phyloP scores from a whole-genome alignment of 1,139 yeast species.

The Zygoascus sp. region DNA sequence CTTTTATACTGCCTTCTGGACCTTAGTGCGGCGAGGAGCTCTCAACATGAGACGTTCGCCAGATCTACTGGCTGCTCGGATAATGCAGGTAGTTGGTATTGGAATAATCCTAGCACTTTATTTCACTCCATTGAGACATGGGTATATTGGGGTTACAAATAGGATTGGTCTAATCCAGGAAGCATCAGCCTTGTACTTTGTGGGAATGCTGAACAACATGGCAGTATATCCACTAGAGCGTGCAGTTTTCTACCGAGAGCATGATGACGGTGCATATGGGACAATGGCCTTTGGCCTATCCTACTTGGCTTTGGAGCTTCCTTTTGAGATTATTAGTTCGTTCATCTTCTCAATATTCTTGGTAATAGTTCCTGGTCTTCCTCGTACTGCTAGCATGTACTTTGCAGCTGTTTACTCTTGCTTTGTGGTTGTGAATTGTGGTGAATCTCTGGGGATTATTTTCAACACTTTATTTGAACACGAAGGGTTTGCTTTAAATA shows the following conservation, averaged over 20 bases:
- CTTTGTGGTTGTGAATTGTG: slow-evolving; percentile 59
- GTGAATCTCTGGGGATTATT: slow-evolving; percentile 78
- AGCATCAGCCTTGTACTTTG: slow-evolving; percentile 64
- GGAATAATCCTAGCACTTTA: slow-evolving; percentile 64
- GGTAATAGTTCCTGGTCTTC: slow-evolving; percentile 69
- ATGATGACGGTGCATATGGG: slow-evolving; percentile 68
- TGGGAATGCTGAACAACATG: slow-evolving; percentile 74
- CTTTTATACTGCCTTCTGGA: slow-evolving; percentile 38
- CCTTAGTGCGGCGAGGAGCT: slow-evolving; percentile 44
- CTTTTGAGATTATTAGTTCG: slow-evolving; percentile 61
- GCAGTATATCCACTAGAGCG: slow-evolving; percentile 72
- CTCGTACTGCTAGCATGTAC: slow-evolving; percentile 62
- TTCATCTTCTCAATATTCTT: slow-evolving; percentile 55
- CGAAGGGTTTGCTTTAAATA: slow-evolving; percentile 73
- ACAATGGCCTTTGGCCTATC: slow-evolving; percentile 60
- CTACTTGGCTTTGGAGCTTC: slow-evolving; percentile 67
- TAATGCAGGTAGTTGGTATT: slow-evolving; percentile 61
- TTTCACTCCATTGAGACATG: slow-evolving; percentile 63
- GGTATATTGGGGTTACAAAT: slow-evolving; percentile 56
- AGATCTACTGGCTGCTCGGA: slow-evolving; percentile 60
- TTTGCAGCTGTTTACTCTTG: slow-evolving; percentile 59
- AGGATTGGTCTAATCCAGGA: slow-evolving; percentile 76
- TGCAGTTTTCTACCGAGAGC: slow-evolving; percentile 73
- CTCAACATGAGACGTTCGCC: slow-evolving; percentile 56
- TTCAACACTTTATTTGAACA: slow-evolving; percentile 71